phyloP scores from a whole-genome alignment of 2,329 filamentous ascomycete species.

The Ophiostoma populinum region DNA sequence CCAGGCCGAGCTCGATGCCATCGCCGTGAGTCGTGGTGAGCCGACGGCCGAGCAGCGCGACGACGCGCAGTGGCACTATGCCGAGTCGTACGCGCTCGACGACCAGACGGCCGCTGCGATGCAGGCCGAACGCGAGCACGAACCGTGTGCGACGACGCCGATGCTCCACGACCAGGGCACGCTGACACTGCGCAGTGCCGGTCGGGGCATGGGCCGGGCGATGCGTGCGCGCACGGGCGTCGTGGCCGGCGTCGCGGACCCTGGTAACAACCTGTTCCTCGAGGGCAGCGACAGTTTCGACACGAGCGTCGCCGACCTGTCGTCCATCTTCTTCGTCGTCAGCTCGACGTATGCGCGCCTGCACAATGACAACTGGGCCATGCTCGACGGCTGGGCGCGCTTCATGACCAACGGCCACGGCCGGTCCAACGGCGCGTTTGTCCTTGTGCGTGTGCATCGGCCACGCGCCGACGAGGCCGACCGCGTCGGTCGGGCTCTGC shows the following conservation, averaged over 20 bases:
- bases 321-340: slow-evolving; percentile 24
- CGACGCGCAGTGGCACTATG: too few species aligned
- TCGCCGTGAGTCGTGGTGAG: not conserved
- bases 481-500: slow-evolving; percentile 17
- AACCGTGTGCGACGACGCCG: too few species aligned
- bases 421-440: slow-evolving; percentile 24
- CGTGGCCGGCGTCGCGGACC: not conserved
- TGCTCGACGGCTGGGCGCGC: slow-evolving; percentile 25
- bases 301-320: slow-evolving; percentile 18
- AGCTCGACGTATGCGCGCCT: slow-evolving; percentile 26
- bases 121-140: too few species aligned
- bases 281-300: not conserved
- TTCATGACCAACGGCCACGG: slow-evolving; percentile 27
- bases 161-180: too few species aligned
- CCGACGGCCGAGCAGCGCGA: too few species aligned
- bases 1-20: not conserved
- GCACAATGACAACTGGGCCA: slow-evolving; percentile 20
- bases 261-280: not conserved
- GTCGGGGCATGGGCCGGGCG: not conserved
- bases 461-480: slow-evolving; percentile 19
- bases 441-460: slow-evolving; percentile 25
- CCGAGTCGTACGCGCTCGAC: too few species aligned
- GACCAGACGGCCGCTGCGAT: too few species aligned
- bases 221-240: too few species aligned
- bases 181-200: too few species aligned